Conservation (phyloP, 2,329 filamentous ascomycete genomes). For the Zymoseptoria passerinii region DNA sequence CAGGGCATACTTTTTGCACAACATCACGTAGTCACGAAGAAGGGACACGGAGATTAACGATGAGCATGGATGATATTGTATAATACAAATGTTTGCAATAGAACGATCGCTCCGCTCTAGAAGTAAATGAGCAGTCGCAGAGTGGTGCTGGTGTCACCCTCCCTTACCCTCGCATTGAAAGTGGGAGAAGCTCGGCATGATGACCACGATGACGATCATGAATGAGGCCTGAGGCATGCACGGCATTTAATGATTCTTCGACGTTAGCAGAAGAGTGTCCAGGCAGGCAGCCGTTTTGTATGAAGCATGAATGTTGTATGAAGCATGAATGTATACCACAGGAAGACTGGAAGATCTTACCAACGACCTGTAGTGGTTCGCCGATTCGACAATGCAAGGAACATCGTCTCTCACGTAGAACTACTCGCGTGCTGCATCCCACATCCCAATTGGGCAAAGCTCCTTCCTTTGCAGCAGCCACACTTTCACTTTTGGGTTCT, state of each 20-base stretch:
- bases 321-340: no score
- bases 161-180: neutral
- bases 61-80: neutral
- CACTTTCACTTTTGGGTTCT: neutral
- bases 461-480: neutral
- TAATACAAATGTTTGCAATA: neutral
- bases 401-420: neutral
- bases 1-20: neutral
- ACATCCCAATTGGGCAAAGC: neutral
- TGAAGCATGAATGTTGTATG: no score
- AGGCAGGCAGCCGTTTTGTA: no score
- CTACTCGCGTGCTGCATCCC: neutral
- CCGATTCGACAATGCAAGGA: neutral
- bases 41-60: neutral
- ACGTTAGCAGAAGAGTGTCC: no score
- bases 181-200: no score
- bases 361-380: no score
- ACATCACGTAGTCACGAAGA: neutral
- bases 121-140: neutral
- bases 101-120: neutral
- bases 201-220: no score
- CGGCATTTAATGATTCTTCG: no score
- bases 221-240: no score
- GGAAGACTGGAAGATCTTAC: no score
- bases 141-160: neutral